A percentile compares a stretch with the other conserved stretches of the same genome.
Evolutionary conservation across 1,139 yeast genomes (phyloP).

Genomic region (Yamadazyma diddensiae): DNA sequence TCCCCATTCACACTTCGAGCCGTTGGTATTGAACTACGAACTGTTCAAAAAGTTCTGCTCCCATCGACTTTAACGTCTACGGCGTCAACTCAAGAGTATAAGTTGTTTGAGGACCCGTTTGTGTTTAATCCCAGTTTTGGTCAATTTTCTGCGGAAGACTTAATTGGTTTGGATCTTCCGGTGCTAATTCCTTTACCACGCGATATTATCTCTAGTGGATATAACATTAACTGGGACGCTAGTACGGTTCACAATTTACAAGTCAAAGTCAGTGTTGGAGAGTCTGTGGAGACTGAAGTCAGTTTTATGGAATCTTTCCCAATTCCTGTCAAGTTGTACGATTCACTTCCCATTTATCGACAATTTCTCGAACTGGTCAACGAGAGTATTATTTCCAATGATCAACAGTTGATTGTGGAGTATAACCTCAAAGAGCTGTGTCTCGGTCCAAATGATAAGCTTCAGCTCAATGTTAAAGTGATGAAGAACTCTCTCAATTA

Average conservation of each 20-base stretch:
- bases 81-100: constrained; percentile 34
- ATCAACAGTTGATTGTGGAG: constrained; percentile 42
- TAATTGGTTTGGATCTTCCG: constrained; percentile 59
- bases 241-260: constrained; percentile 34
- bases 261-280: constrained; percentile 36
- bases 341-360: constrained; percentile 51
- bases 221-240: constrained; percentile 39
- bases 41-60: constrained; percentile 36
- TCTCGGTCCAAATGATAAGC: constrained; percentile 50
- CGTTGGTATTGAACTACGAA: constrained; percentile 36
- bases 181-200: constrained; percentile 56
- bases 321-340: constrained; percentile 47
- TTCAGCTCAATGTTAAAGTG: constrained; percentile 37
- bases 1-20: constrained; percentile 36
- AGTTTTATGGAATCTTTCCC: constrained; percentile 40
- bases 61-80: constrained; percentile 45
- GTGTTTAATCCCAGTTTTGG: constrained; percentile 38
- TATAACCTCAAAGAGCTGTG: constrained; percentile 42
- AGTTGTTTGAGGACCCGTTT: constrained; percentile 35
- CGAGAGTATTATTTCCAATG: constrained; percentile 35
- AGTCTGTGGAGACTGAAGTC: constrained; percentile 28
- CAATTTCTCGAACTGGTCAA: constrained; percentile 51
- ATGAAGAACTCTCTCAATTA: constrained; percentile 35
- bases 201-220: constrained; percentile 48
- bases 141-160: constrained; percentile 27